Evolutionary conservation across 2,329 filamentous ascomycete species (phyloP).

Genomic region (Aspergillus pseudonomiae): DNA sequence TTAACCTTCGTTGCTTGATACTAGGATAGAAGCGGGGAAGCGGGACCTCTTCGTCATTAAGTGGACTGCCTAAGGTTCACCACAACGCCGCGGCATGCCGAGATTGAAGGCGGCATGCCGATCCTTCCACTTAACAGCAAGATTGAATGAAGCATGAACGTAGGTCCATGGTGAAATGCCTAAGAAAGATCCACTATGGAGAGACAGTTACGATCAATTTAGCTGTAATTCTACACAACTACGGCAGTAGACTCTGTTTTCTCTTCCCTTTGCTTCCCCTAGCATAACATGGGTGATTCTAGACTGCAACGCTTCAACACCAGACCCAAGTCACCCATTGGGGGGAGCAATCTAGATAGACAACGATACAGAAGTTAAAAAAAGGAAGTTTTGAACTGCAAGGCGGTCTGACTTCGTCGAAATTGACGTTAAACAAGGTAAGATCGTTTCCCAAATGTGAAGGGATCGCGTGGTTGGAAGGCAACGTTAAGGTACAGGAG

Average conservation of each 20-base stretch:
- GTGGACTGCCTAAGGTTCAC: conserved; percentile 3
- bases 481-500: background rate
- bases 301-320: background rate
- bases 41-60: conserved; percentile 26
- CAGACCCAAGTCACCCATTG: background rate
- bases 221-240: background rate
- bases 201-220: background rate
- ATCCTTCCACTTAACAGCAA: background rate
- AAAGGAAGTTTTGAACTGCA: background rate
- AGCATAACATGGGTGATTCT: background rate
- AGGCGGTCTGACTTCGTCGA: no score
- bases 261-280: background rate
- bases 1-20: background rate
- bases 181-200: background rate
- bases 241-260: background rate
- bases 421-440: no score
- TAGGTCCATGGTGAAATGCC: background rate
- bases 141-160: background rate
- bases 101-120: conserved; percentile 19
- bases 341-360: background rate
- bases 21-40: conserved; percentile 32
- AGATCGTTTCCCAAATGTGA: background rate
- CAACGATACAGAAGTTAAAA: background rate
- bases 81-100: conserved; percentile 15
- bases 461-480: background rate